Base-by-base conservation (phyloP, 2,329 filamentous ascomycete genomes). In the Cladosporium sp. region DNA sequence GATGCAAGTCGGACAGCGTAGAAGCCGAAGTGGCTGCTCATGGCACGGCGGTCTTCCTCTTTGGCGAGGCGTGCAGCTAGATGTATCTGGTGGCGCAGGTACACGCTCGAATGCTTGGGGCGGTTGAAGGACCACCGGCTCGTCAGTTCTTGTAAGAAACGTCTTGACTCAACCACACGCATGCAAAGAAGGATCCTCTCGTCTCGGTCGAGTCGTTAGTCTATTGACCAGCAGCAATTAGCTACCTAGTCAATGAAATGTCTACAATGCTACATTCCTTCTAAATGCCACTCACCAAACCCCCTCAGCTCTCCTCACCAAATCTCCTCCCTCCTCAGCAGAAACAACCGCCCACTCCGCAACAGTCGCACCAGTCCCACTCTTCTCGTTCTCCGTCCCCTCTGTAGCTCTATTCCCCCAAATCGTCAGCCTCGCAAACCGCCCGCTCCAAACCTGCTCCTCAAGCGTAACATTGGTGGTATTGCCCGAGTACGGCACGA, bases 301-400 rank as follows among this genome's bases (percentile, higher is more conserved):
- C n/a, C 19, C n/a, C 18, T 16, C 31, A 13, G 35, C 34, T 22
- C 50, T 53, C 35, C 37, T 35, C 8, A 35, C 50, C 11, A 53
- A 35, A 37, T 53, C 44, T 3, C 35, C 43, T 4, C 43, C 50
- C n/a, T 40, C 43, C 8, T 28, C 43, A 18, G 33, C 50, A 16
- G 58, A 61, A 34, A 68, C 54, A 41, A 68, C 43, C 33, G 59
- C 63, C 51, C 59, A 80, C 67, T 81, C 78, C 13, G 76, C 77
- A 1, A 81, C 77, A 37, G 74, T 79, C 2, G 73, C 74, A 0
- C 77, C 78, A 0, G 59, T 61, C 3, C 69, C 66, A 57, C 73
- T 63, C 10, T 51, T 44, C 55, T 61, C 56, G 56, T 63, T 51
- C 35, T 43, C 35, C 22, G 59, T 63, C 6, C 62, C 65, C 18